A percentile compares a stretch with the other conserved stretches of the same genome.
These are phyloP conservation scores for Coniochaeta sp. DNA, from an alignment of 2,329 filamentous ascomycete species.

Conservation along the genomic window DNA sequence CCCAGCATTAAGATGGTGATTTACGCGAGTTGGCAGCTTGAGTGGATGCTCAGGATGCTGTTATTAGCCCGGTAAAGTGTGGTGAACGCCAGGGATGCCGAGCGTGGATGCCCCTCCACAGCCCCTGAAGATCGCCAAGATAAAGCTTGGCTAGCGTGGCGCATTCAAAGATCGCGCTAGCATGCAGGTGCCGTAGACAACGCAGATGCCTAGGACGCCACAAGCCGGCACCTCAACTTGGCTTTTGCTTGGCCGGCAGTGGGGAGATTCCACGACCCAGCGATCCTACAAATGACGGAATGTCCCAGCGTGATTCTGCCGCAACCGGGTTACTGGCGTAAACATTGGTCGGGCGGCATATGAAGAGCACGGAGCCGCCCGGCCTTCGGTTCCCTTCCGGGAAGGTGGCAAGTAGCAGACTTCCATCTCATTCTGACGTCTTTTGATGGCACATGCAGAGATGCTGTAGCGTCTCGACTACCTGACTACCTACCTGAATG, in stretches of 20 bases:
- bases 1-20: not conserved
- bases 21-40: not conserved
- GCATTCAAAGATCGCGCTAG: not conserved
- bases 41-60: not conserved
- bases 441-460: not conserved
- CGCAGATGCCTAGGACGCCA: not conserved
- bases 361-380: not conserved
- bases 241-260: not conserved
- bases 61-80: too few relatives aligned
- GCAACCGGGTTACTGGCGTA: not conserved
- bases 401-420: not conserved
- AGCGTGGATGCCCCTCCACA: not conserved
- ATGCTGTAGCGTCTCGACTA: not conserved
- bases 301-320: not conserved
- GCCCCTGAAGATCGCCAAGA: constrained; percentile 2
- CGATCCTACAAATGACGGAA: not conserved
- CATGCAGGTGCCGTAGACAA: not conserved
- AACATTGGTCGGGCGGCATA: not conserved
- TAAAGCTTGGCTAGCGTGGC: constrained; percentile 2
- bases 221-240: not conserved
- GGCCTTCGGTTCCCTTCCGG: not conserved
- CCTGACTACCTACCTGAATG: not conserved
- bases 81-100: too few relatives aligned
- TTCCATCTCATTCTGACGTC: not conserved
- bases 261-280: not conserved